A percentile compares a stretch with the other conserved stretches of the same genome.
phyloP scores from a whole-genome alignment of 2,329 filamentous ascomycete species.

The Neobulgaria alba region DNA sequence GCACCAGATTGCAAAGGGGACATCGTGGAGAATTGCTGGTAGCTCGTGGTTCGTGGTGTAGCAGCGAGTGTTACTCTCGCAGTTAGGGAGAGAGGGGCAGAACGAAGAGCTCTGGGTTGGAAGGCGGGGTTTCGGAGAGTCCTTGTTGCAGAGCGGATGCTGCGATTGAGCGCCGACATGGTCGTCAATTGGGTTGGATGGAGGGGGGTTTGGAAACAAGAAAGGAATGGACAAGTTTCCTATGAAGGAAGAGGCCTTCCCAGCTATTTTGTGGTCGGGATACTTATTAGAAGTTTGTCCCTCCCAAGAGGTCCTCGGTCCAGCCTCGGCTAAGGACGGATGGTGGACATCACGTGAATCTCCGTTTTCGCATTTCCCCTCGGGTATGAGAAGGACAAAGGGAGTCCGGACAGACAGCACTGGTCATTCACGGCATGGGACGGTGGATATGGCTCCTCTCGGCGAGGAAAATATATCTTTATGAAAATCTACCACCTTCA shows the following conservation, averaged over 20 bases:
- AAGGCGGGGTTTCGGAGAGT: slow-evolving; percentile 22
- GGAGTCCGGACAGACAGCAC: too few relatives aligned
- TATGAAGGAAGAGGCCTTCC: neutral
- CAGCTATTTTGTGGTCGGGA: neutral
- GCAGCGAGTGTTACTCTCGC: slow-evolving; percentile 16
- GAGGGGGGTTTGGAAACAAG: slow-evolving; percentile 7
- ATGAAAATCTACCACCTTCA: too few relatives aligned
- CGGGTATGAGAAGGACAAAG: neutral
- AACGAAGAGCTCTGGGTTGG: slow-evolving; percentile 23
- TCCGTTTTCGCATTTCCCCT: neutral
- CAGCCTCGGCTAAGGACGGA: neutral
- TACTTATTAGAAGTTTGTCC: neutral
- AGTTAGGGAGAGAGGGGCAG: slow-evolving; percentile 20
- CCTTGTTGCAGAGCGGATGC: slow-evolving; percentile 26
- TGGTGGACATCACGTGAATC: neutral
- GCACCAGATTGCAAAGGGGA: slow-evolving; percentile 32
- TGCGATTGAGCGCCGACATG: slow-evolving; percentile 28
- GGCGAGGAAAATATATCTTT: too few relatives aligned
- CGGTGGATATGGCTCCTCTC: too few relatives aligned
- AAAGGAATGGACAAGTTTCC: slow-evolving; percentile 3
- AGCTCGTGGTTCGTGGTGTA: slow-evolving; percentile 14
- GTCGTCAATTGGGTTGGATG: slow-evolving; percentile 13
- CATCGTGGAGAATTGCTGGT: slow-evolving; percentile 31
- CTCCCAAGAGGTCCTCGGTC: neutral
- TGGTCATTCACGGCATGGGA: too few relatives aligned